Conservation (phyloP, 768 basidiomycete genomes). For the Leccinum aurantiacum region DNA sequence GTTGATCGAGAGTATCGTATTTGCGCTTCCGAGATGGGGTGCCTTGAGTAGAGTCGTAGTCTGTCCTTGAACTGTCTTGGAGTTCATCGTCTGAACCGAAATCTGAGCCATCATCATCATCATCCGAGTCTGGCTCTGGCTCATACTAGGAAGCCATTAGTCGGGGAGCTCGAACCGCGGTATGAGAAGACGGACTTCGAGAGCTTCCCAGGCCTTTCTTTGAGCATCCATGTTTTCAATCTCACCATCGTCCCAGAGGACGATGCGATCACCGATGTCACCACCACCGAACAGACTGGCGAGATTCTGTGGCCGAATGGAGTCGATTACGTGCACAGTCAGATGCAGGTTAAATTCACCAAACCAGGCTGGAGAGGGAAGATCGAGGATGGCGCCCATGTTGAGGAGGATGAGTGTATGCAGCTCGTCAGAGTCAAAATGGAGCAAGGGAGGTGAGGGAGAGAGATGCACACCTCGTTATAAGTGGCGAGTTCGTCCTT, state of each 20-base stretch:
- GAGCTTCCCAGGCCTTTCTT: conserved; percentile 78
- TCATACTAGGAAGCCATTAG: conserved; percentile 56
- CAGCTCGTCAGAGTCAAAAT: conserved; percentile 45
- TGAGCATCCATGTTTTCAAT: conserved; percentile 69
- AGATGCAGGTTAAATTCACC: conserved; percentile 64
- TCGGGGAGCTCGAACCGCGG: not conserved
- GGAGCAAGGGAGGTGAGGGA: not conserved
- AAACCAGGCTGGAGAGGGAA: conserved; percentile 74
- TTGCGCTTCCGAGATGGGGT: conserved; percentile 50
- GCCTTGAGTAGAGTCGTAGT: conserved; percentile 40
- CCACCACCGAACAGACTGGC: conserved; percentile 78
- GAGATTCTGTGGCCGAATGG: conserved; percentile 86
- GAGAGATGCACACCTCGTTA: conserved; percentile 53
- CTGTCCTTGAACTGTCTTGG: conserved; percentile 41
- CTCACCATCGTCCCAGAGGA: conserved; percentile 93
- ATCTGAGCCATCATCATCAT: conserved; percentile 51
- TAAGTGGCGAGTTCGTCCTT: conserved; percentile 65
- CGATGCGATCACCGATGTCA: conserved; percentile 65
- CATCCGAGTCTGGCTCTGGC: conserved; percentile 71
- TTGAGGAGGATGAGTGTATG: conserved; percentile 91
- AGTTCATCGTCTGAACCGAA: conserved; percentile 44
- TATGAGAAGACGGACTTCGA: conserved; percentile 58
- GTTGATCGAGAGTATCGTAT: conserved; percentile 39
- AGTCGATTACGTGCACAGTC: conserved; percentile 92
- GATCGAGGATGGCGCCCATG: conserved; percentile 86